Evolutionary conservation across 2,329 filamentous ascomycete species (phyloP).

Genomic region (Pseudogymnoascus sp.): DNA sequence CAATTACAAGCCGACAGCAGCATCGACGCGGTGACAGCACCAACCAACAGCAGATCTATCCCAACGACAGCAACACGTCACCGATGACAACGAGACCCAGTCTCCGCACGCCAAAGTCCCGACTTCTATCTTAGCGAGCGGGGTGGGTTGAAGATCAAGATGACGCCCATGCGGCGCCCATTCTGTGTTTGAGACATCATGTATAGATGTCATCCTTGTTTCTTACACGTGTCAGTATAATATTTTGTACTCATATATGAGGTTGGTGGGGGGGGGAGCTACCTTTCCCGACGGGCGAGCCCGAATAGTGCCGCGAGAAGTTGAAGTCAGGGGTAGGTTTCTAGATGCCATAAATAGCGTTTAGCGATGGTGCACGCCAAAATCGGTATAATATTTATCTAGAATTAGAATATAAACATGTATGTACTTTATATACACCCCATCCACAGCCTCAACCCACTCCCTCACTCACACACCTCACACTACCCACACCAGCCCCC

Average conservation of each 20-base stretch:
- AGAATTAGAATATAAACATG: neutral
- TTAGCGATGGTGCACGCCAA: neutral
- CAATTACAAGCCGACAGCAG: no score
- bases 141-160: neutral
- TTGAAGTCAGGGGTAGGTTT: neutral
- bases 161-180: no score
- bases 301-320: neutral
- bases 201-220: neutral
- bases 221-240: neutral
- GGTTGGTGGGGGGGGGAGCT: neutral
- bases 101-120: no score
- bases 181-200: neutral
- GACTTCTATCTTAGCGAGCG: no score
- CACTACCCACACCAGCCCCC: neutral
- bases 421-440: neutral
- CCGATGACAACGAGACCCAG: no score
- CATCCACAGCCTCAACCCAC: neutral
- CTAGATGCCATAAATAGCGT: no score
- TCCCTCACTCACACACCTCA: neutral
- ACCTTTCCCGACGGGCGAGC: neutral
- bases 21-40: neutral
- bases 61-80: no score
- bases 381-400: neutral
- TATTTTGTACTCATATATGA: neutral
- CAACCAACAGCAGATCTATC: no score